Percentiles rank a stretch among this genome's conserved stretches.
Conservation (phyloP, 148 eudicot genomes). For the Cornus kousa region DNA sequence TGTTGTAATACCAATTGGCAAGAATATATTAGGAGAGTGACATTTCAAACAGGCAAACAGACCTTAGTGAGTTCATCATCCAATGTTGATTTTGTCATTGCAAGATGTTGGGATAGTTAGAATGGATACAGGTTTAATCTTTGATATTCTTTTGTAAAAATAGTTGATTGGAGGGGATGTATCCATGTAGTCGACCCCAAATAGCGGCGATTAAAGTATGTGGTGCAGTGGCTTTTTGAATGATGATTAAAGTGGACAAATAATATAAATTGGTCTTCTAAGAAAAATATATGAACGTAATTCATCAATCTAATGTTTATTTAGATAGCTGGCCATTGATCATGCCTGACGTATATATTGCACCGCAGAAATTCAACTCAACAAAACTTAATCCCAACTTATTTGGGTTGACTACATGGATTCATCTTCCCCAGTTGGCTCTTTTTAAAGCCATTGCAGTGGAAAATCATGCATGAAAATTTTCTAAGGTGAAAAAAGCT, state of each 20-base stretch:
- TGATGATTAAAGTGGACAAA: neutral
- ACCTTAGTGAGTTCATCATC: no score
- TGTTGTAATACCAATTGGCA: no score
- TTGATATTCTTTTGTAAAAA: no score
- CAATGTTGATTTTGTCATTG: no score
- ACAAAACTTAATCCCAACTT: neutral
- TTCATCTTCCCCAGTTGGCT: neutral
- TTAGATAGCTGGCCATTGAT: constrained; percentile 15
- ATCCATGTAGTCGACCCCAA: no score
- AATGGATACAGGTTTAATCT: no score
- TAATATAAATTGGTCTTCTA: neutral
- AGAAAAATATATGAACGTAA: neutral
- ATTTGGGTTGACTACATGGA: neutral
- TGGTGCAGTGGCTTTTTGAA: no score
- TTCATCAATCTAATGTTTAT: neutral
- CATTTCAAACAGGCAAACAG: no score
- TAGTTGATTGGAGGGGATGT: no score
- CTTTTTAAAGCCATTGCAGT: neutral
- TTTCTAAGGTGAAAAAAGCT: neutral
- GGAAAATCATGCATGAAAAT: neutral
- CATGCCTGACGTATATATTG: neutral
- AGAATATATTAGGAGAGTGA: no score
- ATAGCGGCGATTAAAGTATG: no score
- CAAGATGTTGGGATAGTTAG: no score
- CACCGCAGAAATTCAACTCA: neutral